A percentile compares a stretch with the other conserved stretches of the same genome.
Conservation (phyloP, 129 eudicot species). For the Pittosporum tobira region DNA sequence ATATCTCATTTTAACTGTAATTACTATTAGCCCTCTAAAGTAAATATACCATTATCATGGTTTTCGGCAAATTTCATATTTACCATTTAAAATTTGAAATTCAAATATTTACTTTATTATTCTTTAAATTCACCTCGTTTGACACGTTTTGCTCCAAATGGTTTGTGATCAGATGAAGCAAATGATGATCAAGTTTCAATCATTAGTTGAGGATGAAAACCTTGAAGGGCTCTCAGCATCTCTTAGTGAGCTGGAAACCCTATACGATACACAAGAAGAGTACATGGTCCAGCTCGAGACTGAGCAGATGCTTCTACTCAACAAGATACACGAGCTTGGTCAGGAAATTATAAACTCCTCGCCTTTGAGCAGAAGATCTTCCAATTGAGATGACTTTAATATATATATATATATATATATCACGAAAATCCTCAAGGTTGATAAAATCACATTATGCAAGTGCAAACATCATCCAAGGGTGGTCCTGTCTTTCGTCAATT, state of each 20-base stretch:
- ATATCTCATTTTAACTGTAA: too few species aligned
- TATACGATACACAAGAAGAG: conserved; percentile 65
- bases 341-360: conserved; percentile 80
- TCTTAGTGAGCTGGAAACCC: conserved; percentile 67
- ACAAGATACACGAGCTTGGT: conserved; percentile 79
- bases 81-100: too few species aligned
- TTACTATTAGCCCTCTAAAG: too few species aligned
- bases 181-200: conserved; percentile 56
- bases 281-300: conserved; percentile 79
- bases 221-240: conserved; percentile 44
- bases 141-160: background rate
- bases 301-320: conserved; percentile 64
- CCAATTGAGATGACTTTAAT: conserved; percentile 5
- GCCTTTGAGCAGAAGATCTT: conserved; percentile 40
- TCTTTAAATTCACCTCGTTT: too few species aligned
- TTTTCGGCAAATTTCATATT: too few species aligned
- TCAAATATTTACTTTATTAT: too few species aligned
- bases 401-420: background rate
- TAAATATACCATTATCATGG: too few species aligned
- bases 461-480: too few species aligned
- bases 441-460: too few species aligned
- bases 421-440: background rate
- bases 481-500: too few species aligned
- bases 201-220: conserved; percentile 47
- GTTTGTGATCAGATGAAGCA: conserved; percentile 53